phyloP scores from a whole-genome alignment of 2,329 filamentous ascomycete genomes.

The Biscogniauxia marginata region DNA sequence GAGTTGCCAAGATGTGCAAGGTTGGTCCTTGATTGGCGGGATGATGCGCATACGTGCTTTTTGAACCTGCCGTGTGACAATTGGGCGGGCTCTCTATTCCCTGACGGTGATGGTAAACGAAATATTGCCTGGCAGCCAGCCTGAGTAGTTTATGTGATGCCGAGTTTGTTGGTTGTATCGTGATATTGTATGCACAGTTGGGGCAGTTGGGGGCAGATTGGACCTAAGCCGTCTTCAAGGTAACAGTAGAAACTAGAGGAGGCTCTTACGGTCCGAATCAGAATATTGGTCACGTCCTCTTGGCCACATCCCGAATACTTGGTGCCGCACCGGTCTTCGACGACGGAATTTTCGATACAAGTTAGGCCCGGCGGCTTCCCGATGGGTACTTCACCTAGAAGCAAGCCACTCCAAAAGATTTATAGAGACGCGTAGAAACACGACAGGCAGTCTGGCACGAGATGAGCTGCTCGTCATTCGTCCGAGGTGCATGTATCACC shows the following conservation, averaged over 20 bases:
- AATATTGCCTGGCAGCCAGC: neutral
- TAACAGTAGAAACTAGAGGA: neutral
- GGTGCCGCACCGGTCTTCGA: neutral
- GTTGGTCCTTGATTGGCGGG: constrained; percentile 21
- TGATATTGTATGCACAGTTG: neutral
- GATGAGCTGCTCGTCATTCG: neutral
- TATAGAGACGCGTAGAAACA: neutral
- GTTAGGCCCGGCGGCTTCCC: neutral
- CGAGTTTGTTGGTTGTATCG: neutral
- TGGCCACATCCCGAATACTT: neutral
- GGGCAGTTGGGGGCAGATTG: neutral
- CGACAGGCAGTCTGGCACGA: neutral
- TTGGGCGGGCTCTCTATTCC: constrained; percentile 3
- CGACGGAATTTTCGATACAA: neutral
- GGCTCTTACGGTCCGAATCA: neutral
- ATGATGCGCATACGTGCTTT: constrained; percentile 11
- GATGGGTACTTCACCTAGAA: neutral
- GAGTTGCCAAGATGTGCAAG: constrained; percentile 1
- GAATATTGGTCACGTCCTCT: neutral
- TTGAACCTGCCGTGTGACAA: neutral
- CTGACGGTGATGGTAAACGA: neutral
- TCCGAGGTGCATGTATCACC: neutral
- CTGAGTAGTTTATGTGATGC: no score
- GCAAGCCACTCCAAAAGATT: neutral
- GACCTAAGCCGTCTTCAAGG: neutral